Evolutionary conservation across 169 alveolate genomes (phyloP), one percentile per base, ranked within the genome.

Genomic region (Plasmodium fragile): DNA sequence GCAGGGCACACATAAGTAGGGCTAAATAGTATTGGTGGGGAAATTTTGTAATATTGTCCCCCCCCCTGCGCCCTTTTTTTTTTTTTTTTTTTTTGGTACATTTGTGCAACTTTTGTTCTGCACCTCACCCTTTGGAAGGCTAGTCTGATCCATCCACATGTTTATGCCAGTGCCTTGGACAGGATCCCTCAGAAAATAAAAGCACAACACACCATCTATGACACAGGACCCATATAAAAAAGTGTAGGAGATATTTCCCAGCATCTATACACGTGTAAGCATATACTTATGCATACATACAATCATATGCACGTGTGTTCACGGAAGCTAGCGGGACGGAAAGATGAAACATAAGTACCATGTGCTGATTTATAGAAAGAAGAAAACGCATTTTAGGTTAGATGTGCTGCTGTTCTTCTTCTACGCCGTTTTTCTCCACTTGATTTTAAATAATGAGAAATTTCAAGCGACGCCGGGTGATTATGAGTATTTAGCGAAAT

Each of bases 401-500:
- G 94, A 89, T 65, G 94, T 89, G 49, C 72, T 89, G 53, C 82
- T 89, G 70, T 89, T 89, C 52, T 78, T 89, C 34, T 79, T 89
- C 72, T 89, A 89, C 72, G 71, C 73, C 22, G 25, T 59, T 78
- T 89, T 78, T 65, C 32, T 89, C 8, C 65, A 77, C 72, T 34
- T 89, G 18, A 77, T 89, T 39, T 79, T 89, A 34, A 41, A 89
- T 65, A 89, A 89, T 59, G 71, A 89, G 52, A 89, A 89, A 65
- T 89, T 89, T 45, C 79, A 89, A 77, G 94, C 94, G 1, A 59
- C 55, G 53, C 83, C 43, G n/a, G n/a, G 70, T 22, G 94, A 89
- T 89, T 89, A 89, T 79, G 91, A 77, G 81, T 89, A 89, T 49
- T 25, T 89, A 16, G 90, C 69, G 34, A 77, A 36, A 8, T 22